Evolutionary conservation across 768 basidiomycete species (phyloP).

Genomic region (Podaxis rugospora): DNA sequence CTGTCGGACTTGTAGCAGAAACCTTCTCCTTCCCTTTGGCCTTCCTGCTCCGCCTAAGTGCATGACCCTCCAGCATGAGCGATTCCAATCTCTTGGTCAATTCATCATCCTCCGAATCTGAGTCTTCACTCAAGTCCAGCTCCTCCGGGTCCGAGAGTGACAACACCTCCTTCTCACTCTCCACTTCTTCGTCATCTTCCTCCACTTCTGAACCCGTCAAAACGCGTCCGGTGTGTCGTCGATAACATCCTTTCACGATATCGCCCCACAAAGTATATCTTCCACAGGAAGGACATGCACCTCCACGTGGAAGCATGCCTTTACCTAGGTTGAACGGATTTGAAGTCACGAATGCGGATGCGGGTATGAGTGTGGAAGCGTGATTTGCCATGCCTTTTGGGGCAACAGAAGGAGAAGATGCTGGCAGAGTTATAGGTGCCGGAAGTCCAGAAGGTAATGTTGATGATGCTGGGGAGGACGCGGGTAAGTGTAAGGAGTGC

Average conservation of each 20-base stretch:
- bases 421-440: neutral
- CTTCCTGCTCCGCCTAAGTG: neutral
- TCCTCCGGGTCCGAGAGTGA: constrained; percentile 13
- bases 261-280: constrained; percentile 68
- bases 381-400: neutral
- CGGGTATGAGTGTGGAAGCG: neutral
- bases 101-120: neutral
- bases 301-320: constrained; percentile 56
- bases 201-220: constrained; percentile 25
- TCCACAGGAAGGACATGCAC: constrained; percentile 47
- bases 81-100: neutral
- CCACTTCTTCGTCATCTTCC: constrained; percentile 18
- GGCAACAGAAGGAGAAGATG: constrained; percentile 15
- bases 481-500: neutral
- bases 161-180: neutral
- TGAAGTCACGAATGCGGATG: neutral
- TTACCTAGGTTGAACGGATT: constrained; percentile 4
- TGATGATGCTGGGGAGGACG: neutral
- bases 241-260: constrained; percentile 56
- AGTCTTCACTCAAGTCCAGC: neutral
- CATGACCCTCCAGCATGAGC: neutral
- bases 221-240: constrained; percentile 36
- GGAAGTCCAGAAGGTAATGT: neutral
- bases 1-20: neutral
- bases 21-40: neutral